A percentile compares a stretch with the other conserved stretches of the same genome.
Conservation (phyloP, 441 rosid genomes). For the Jatropha multifida region DNA sequence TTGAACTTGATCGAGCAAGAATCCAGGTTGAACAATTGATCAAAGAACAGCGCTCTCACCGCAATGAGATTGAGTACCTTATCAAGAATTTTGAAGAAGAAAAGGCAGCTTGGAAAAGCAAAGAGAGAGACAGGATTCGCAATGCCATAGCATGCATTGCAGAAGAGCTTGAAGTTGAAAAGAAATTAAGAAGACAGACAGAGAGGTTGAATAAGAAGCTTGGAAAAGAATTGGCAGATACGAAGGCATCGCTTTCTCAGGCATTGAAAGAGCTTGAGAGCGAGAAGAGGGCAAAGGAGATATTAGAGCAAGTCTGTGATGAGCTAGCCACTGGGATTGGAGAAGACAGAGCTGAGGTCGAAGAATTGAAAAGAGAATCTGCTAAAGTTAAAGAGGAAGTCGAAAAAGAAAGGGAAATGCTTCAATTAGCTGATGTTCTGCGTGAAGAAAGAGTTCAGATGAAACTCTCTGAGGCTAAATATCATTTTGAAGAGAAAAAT, state of each 20-base stretch:
- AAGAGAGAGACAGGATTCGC: constrained; percentile 49
- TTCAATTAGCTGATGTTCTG: constrained; percentile 82
- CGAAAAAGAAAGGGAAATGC: constrained; percentile 93
- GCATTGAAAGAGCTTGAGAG: constrained; percentile 57
- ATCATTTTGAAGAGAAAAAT: constrained; percentile 83
- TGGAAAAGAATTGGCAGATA: constrained; percentile 62
- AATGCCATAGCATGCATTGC: constrained; percentile 43
- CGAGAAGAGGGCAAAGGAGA: constrained; percentile 84
- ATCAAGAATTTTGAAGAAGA: constrained; percentile 53
- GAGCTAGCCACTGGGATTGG: constrained; percentile 78
- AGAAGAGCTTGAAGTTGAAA: constrained; percentile 71
- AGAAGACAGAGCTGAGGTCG: constrained; percentile 55
- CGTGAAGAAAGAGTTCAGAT: constrained; percentile 95
- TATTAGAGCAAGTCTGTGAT: constrained; percentile 78
- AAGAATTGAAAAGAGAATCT: constrained; percentile 58
- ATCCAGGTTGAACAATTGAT: constrained; percentile 52
- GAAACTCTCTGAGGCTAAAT: constrained; percentile 84
- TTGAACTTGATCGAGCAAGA: constrained; percentile 62
- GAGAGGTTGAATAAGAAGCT: constrained; percentile 86
- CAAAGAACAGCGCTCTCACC: constrained; percentile 37
- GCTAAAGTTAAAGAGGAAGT: constrained; percentile 62
- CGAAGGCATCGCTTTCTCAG: constrained; percentile 42
- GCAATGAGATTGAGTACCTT: constrained; percentile 45
- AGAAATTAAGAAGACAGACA: constrained; percentile 53
- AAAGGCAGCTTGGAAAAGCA: constrained; percentile 57